These are phyloP conservation scores for Hymenoscyphus fraxineus DNA, from an alignment of 2,329 filamentous ascomycete species.

Conservation along the genomic window DNA sequence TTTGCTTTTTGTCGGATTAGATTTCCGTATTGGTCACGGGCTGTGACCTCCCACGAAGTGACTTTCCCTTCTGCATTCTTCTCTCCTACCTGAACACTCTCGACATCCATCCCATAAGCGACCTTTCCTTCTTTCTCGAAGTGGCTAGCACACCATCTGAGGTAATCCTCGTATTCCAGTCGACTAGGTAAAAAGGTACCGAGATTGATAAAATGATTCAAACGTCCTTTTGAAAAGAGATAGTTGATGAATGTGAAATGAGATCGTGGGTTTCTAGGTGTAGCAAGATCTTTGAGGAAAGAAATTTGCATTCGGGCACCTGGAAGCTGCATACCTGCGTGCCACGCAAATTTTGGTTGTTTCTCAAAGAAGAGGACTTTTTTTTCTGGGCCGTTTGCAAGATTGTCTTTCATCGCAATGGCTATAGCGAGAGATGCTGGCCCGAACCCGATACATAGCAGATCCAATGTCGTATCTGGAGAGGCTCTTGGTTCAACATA, in stretches of 20 bases:
- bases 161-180: constrained; percentile 91
- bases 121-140: constrained; percentile 55
- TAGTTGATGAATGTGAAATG: constrained; percentile 97
- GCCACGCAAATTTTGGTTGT: constrained; percentile 82
- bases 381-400: constrained; percentile 43
- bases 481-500: not conserved
- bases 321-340: constrained; percentile 90
- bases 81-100: constrained; percentile 41
- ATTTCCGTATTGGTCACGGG: constrained; percentile 37
- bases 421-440: constrained; percentile 87
- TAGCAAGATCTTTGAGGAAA: constrained; percentile 94
- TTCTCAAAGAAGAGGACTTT: constrained; percentile 79
- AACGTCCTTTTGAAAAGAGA: constrained; percentile 72
- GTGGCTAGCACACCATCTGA: constrained; percentile 82
- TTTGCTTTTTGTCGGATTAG: constrained; percentile 39
- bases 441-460: constrained; percentile 89
- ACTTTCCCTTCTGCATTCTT: constrained; percentile 28
- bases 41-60: constrained; percentile 32
- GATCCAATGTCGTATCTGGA: constrained; percentile 66
- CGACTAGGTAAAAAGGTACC: constrained; percentile 83
- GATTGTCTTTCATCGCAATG: constrained; percentile 80
- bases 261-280: constrained; percentile 79
- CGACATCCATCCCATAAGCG: constrained; percentile 77
- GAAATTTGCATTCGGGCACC: constrained; percentile 97
- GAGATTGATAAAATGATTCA: constrained; percentile 88